Percentiles rank a stretch among this genome's conserved stretches.
Evolutionary conservation across 2,329 filamentous ascomycete species (phyloP).

Genomic region (Myriosclerotinia scirpicola): DNA sequence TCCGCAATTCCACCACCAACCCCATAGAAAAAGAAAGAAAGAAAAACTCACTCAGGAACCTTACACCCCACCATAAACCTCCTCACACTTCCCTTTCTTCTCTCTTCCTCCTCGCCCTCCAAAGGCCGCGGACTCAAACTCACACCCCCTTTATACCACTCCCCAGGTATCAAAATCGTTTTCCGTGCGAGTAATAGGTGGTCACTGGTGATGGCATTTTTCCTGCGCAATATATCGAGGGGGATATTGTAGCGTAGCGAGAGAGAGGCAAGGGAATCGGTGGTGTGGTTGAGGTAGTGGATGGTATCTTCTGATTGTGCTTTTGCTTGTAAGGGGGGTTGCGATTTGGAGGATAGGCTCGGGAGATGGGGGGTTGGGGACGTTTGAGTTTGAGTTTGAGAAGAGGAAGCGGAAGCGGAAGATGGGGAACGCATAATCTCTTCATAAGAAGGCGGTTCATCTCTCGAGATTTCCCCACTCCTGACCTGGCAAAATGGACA

Average conservation of each 20-base stretch:
- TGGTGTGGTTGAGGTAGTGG: constrained; percentile 71
- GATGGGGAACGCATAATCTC: not conserved
- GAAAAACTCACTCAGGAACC: constrained; percentile 63
- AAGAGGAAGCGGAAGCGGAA: constrained; percentile 35
- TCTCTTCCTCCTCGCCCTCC: constrained; percentile 73
- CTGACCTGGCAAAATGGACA: constrained; percentile 77
- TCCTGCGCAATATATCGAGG: constrained; percentile 57
- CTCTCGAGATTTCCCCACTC: constrained; percentile 42
- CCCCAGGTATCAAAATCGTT: constrained; percentile 69
- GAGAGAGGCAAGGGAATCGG: constrained; percentile 66
- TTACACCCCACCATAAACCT: constrained; percentile 80
- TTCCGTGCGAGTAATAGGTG: constrained; percentile 68
- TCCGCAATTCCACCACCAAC: not conserved
- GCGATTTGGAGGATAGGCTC: constrained; percentile 44
- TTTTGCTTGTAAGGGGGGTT: constrained; percentile 7
- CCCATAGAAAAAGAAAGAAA: not conserved
- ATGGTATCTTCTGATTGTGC: constrained; percentile 58
- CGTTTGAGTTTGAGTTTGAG: not conserved
- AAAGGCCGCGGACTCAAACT: constrained; percentile 68
- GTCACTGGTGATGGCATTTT: constrained; percentile 71
- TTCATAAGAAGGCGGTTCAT: constrained; percentile 1
- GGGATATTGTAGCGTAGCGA: constrained; percentile 72
- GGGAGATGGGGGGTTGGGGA: constrained; percentile 31
- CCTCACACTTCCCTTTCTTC: constrained; percentile 67
- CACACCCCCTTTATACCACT: constrained; percentile 65